Conservation (phyloP, 176 grass and related monocot genomes). For the Zoysia pacifica region DNA sequence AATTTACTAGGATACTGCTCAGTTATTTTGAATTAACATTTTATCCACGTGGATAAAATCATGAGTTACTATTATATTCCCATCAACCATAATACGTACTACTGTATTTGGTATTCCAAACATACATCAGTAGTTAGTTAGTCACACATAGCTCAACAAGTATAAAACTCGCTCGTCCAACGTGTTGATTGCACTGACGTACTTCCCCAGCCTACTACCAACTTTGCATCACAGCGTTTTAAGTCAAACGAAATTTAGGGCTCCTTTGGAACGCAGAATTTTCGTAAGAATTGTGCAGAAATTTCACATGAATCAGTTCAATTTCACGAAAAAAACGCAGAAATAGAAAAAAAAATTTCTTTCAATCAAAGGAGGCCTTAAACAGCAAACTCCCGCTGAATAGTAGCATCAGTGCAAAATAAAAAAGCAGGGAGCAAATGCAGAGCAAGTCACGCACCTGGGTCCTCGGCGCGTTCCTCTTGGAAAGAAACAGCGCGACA, state of each 20-base stretch:
- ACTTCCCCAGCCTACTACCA: neutral
- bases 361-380: no score
- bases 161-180: neutral
- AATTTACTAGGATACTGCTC: neutral
- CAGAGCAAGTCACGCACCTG: constrained; percentile 36
- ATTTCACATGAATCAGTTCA: no score
- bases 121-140: neutral
- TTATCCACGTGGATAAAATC: neutral
- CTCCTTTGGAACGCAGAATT: no score
- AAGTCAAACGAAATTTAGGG: neutral
- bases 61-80: neutral
- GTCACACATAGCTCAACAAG: neutral
- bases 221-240: neutral
- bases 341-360: no score
- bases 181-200: neutral
- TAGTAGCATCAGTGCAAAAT: neutral
- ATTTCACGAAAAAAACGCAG: no score
- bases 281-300: no score
- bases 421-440: constrained; percentile 16
- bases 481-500: constrained; percentile 40
- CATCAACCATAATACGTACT: neutral
- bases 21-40: neutral
- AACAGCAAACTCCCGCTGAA: neutral
- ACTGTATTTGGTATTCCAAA: neutral
- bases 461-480: constrained; percentile 26